Conservation (phyloP, 192 early-diverging fungal species). For the Geosiphon pyriformis region DNA sequence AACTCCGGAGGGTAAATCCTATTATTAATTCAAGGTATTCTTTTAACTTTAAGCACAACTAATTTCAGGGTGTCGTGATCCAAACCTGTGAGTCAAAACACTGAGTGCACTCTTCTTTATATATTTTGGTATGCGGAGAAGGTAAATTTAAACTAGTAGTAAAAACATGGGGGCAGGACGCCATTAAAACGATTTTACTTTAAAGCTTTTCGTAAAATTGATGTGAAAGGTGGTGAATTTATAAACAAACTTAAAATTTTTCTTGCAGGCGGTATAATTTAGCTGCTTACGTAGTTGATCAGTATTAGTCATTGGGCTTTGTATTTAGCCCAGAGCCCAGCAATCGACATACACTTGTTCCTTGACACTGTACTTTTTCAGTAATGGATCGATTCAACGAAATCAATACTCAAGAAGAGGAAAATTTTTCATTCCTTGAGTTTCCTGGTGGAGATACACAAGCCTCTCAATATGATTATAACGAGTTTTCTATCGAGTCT, state of each 20-base stretch:
- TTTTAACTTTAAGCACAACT: neutral
- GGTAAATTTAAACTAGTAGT: conserved; percentile 36
- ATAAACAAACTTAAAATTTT: too few species aligned
- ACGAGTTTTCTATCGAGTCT: conserved; percentile 46
- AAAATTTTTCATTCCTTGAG: conserved; percentile 53
- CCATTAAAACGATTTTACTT: too few species aligned
- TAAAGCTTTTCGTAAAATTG: too few species aligned
- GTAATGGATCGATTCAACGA: neutral
- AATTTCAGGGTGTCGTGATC: neutral
- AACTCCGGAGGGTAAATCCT: conserved; percentile 74
- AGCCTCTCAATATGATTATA: conserved; percentile 63
- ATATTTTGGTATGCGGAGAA: conserved; percentile 45
- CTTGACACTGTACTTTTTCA: neutral
- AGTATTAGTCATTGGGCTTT: too few species aligned
- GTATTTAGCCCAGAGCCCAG: too few species aligned
- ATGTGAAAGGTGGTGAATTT: too few species aligned
- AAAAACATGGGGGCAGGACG: conserved; percentile 50
- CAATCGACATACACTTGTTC: conserved; percentile 1
- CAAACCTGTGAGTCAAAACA: conserved; percentile 71
- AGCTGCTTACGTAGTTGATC: too few species aligned
- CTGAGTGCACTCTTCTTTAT: conserved; percentile 95
- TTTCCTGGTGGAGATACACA: conserved; percentile 55
- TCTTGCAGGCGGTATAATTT: too few species aligned
- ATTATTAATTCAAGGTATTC: neutral
- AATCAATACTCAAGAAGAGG: conserved; percentile 33